These are phyloP conservation scores for Exutisphaerella laricina DNA, from an alignment of 2,329 filamentous ascomycete species.

Conservation along the genomic window DNA sequence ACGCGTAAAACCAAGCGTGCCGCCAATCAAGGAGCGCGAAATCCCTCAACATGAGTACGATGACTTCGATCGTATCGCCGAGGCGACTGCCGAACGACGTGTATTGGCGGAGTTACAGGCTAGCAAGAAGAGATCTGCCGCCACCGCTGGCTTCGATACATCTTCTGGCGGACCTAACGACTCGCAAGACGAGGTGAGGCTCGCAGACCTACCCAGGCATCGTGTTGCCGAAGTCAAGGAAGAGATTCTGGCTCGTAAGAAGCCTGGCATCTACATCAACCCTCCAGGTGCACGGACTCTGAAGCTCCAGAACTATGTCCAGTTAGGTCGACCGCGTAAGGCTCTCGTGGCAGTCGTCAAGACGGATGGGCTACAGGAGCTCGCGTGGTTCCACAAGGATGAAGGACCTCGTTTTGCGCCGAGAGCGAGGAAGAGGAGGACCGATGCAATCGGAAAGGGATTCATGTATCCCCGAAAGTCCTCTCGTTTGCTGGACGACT, in stretches of 20 bases:
- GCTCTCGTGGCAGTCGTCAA: slow-evolving; percentile 42
- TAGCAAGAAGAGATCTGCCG: slow-evolving; percentile 7
- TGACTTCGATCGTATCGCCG: slow-evolving; percentile 18
- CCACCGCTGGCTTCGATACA: slow-evolving; percentile 1
- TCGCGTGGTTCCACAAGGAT: slow-evolving; percentile 34
- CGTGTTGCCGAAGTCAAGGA: slow-evolving; percentile 27
- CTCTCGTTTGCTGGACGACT: slow-evolving; percentile 5
- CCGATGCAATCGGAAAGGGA: too few species aligned
- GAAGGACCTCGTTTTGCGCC: slow-evolving; percentile 12
- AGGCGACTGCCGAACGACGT: slow-evolving; percentile 12
- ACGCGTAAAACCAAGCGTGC: slow-evolving; percentile 1
- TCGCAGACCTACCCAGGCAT: slow-evolving; percentile 12
- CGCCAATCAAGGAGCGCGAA: slow-evolving; percentile 10
- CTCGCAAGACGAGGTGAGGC: not conserved
- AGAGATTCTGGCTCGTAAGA: slow-evolving; percentile 28
- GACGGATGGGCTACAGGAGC: slow-evolving; percentile 29
- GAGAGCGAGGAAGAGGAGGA: slow-evolving; percentile 9
- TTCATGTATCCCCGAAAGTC: too few species aligned
- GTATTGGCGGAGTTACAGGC: slow-evolving; percentile 11
- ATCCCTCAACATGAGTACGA: slow-evolving; percentile 18
- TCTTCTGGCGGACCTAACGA: too few species aligned
- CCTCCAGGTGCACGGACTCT: slow-evolving; percentile 38
- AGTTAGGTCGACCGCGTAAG: slow-evolving; percentile 39
- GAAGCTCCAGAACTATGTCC: slow-evolving; percentile 25
- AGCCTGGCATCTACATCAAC: slow-evolving; percentile 41